Evolutionary conservation across 306 rosid species (phyloP).

Genomic region (Pterocarpus santalinus): DNA sequence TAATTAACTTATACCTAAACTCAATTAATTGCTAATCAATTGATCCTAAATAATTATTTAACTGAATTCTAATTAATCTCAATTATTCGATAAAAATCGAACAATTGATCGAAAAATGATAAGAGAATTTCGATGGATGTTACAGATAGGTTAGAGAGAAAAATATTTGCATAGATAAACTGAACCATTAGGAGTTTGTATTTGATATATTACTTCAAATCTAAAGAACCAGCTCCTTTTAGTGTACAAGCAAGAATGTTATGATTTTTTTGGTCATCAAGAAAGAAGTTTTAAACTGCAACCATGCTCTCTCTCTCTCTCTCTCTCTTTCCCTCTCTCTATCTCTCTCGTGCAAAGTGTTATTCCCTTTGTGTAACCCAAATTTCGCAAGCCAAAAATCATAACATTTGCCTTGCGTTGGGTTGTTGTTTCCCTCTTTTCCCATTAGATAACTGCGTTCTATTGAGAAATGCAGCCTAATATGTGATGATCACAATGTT

Average conservation of each 20-base stretch:
- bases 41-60: too few species aligned
- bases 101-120: too few species aligned
- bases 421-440: not conserved
- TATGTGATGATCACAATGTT: constrained; percentile 50
- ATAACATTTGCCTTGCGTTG: not conserved
- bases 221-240: constrained; percentile 19
- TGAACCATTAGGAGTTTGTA: constrained; percentile 25
- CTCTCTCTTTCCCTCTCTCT: not conserved
- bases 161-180: constrained; percentile 14
- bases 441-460: not conserved
- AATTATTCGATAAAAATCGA: too few species aligned
- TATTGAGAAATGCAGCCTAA: constrained; percentile 37
- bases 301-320: not conserved
- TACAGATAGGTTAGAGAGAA: not conserved
- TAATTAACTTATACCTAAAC: too few species aligned
- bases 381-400: not conserved
- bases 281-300: constrained; percentile 42
- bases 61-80: too few species aligned
- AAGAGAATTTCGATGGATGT: too few species aligned
- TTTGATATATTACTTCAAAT: constrained; percentile 39
- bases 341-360: constrained; percentile 45
- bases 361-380: constrained; percentile 19
- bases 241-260: constrained; percentile 39
- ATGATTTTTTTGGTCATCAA: not conserved
- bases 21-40: too few species aligned